Conservation (phyloP, 139 green algal species). For the Coelastrella sp. region DNA sequence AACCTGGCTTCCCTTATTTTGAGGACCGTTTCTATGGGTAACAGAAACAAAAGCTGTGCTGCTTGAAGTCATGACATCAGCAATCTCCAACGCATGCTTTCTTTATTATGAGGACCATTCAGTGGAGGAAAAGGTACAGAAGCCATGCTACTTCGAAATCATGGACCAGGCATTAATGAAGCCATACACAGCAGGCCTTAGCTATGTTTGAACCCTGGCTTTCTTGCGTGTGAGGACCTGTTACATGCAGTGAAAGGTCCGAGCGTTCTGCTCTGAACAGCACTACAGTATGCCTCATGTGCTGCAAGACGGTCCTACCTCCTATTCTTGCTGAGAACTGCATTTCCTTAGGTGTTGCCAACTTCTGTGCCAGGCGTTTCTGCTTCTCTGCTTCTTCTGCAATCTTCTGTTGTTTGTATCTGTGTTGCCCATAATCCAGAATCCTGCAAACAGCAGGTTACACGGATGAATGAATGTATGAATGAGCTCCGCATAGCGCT, state of each 20-base stretch:
- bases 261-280: not conserved
- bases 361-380: conserved; percentile 6
- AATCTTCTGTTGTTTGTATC: conserved; percentile 3
- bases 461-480: not conserved
- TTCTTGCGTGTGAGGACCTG: too few relatives aligned
- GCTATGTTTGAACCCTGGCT: too few relatives aligned
- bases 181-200: too few relatives aligned
- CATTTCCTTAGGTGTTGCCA: conserved; percentile 45
- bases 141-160: too few relatives aligned
- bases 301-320: not conserved
- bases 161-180: too few relatives aligned
- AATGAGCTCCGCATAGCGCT: not conserved
- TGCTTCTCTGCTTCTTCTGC: not conserved
- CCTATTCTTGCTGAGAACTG: conserved; percentile 42
- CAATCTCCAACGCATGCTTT: too few relatives aligned
- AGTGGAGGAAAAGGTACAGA: too few relatives aligned
- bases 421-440: conserved; percentile 6
- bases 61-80: too few relatives aligned
- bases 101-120: too few relatives aligned
- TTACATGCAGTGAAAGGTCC: not conserved
- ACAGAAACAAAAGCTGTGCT: too few relatives aligned
- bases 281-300: not conserved
- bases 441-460: not conserved
- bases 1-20: too few relatives aligned
- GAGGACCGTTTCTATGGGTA: too few relatives aligned